phyloP scores from a whole-genome alignment of 345 rosid genomes.

The Linum trigynum region DNA sequence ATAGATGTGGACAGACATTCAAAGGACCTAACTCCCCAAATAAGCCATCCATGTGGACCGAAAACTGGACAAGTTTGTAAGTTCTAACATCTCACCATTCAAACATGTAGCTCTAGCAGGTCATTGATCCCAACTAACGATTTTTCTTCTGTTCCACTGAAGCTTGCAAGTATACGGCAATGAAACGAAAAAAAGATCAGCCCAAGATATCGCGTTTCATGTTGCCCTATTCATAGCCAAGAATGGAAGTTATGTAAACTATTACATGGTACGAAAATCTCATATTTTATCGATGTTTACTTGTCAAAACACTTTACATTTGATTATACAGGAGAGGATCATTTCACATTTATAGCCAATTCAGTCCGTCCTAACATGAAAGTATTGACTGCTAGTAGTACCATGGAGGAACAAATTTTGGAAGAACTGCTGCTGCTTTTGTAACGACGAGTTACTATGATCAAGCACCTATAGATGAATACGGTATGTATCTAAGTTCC shows the following conservation, averaged over 20 bases:
- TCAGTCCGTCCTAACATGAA: background rate
- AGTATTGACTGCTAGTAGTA: conserved; percentile 28
- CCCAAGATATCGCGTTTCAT: conserved; percentile 70
- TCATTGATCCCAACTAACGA: background rate
- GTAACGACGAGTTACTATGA: conserved; percentile 57
- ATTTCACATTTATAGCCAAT: too few species aligned
- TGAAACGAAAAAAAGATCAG: conserved; percentile 39
- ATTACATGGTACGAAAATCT: conserved; percentile 60
- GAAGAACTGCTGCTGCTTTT: conserved; percentile 51
- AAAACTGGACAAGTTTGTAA: conserved; percentile 79
- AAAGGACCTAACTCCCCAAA: conserved; percentile 66
- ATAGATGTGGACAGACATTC: conserved; percentile 73
- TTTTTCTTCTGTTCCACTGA: background rate
- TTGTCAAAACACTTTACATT: background rate
- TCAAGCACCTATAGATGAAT: conserved; percentile 80
- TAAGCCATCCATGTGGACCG: conserved; percentile 89
- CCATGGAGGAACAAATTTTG: conserved; percentile 88
- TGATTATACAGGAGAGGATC: background rate
- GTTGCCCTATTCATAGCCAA: conserved; percentile 61
- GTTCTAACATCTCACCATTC: conserved; percentile 10
- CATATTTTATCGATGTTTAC: background rate
- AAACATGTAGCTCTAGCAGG: background rate
- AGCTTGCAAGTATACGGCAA: conserved; percentile 61
- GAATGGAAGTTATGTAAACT: conserved; percentile 75
- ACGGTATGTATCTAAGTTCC: conserved; percentile 33